Conservation (phyloP, 805 yeast genomes). For the Saitoella complicata region DNA sequence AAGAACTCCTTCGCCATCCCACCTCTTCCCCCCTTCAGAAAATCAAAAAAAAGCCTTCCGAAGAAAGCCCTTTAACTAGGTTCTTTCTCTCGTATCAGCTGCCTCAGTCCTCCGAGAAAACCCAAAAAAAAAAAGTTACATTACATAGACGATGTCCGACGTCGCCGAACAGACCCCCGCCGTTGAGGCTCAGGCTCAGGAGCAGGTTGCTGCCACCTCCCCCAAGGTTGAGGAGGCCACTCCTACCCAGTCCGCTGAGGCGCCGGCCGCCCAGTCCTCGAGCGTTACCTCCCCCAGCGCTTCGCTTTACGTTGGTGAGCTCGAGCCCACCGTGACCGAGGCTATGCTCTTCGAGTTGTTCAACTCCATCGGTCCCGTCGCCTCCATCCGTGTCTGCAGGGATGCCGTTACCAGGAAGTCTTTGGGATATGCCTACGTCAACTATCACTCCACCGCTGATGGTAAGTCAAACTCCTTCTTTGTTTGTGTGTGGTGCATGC, state of each 20-base stretch:
- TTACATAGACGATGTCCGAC: constrained; percentile 9
- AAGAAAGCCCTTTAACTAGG: too few species aligned
- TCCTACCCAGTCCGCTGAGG: constrained; percentile 15
- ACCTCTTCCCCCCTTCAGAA: too few species aligned
- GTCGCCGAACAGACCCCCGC: constrained; percentile 6
- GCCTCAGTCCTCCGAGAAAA: too few species aligned
- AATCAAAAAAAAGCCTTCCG: too few species aligned
- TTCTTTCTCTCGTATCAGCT: too few species aligned
- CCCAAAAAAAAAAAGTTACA: too few species aligned
- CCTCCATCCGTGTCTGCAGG: constrained; percentile 97
- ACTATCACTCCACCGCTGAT: constrained; percentile 76
- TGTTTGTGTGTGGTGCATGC: neutral
- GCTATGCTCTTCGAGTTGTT: constrained; percentile 88
- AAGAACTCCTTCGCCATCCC: too few species aligned
- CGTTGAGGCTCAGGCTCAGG: constrained; percentile 10
- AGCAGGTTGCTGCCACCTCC: constrained; percentile 14
- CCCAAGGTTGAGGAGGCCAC: too few species aligned
- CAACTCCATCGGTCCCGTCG: constrained; percentile 86
- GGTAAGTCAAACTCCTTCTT: constrained; percentile 26
- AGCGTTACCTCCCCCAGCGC: constrained; percentile 27
- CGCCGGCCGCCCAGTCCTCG: constrained; percentile 20
- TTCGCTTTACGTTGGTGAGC: constrained; percentile 93
- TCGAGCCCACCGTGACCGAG: constrained; percentile 83
- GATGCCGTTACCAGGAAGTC: constrained; percentile 95
- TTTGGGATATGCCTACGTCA: constrained; percentile 95